Base-by-base conservation (phyloP, 345 rosid species). In the Camelina laxa region DNA sequence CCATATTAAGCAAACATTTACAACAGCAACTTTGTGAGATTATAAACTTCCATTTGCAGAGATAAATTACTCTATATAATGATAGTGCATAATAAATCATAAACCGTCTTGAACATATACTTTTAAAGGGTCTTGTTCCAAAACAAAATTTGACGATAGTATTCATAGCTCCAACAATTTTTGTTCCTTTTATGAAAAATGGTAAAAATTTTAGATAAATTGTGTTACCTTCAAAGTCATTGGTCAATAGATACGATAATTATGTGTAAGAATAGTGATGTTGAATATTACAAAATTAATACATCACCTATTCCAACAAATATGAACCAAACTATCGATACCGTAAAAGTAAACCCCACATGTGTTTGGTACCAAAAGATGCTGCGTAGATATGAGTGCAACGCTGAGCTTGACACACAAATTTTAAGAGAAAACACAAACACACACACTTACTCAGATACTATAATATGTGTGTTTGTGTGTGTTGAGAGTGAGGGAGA, bases 301-400 rank as follows among this genome's bases (percentile, higher is more conserved):
- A 24, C 12, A 33, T 47, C 49, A 59, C 58, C 13, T 9, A 53
- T 50, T 61, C 69, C 71, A 55, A 65, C 65, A 65, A 33, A 56
- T 42, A 73, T 31, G 65, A 74, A 48, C 21, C 11, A 50, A 72
- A 19, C 3, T 17, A 73, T 65, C 49, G 71, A 48, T 75, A 67
- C 36, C 57, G 68, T 60, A 69, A 69, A 75, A 69, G 75, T 42
- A 69, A 42, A 1, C 51, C 65, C 70, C 70, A 76, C 75, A 69
- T 69, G 80, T 53, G 60, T 62, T 69, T 76, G 80, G 70, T 76
- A 69, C 80, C 80, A 62, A 76, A 69, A 76, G 79, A 69, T 76
- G 75, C 51, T 69, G 65, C 75, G 60, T 76, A 69, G 53, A 69
- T 69, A 69, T 69, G 75, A 69, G 79, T 69, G 70, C 65, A 8